These are phyloP conservation scores for Ceratocystis cacaofunesta DNA, from an alignment of 2,329 filamentous ascomycete genomes.

Conservation along the genomic window DNA sequence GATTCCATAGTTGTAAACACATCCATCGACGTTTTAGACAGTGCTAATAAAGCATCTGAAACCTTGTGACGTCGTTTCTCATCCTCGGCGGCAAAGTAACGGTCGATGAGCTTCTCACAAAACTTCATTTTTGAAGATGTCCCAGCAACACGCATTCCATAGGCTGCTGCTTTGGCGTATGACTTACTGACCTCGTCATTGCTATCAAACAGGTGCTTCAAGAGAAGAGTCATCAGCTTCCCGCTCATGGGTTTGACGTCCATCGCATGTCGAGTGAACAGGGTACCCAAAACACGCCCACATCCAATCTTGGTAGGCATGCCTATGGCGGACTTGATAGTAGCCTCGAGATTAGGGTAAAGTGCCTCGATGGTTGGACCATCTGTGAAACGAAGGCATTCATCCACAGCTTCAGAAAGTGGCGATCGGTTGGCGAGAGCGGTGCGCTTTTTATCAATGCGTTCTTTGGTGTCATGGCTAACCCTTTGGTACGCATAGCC, in stretches of 20 bases:
- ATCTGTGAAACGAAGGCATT: conserved; percentile 73
- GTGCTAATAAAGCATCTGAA: conserved; percentile 66
- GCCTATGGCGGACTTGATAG: conserved; percentile 74
- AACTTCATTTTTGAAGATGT: conserved; percentile 37
- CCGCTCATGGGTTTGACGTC: conserved; percentile 63
- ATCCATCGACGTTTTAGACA: conserved; percentile 79
- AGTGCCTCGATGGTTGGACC: conserved; percentile 61
- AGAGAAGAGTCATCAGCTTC: conserved; percentile 59
- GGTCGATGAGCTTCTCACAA: conserved; percentile 39
- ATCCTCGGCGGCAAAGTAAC: conserved; percentile 75
- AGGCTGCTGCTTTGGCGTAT: conserved; percentile 76
- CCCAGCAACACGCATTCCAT: conserved; percentile 51
- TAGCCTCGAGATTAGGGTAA: conserved; percentile 55
- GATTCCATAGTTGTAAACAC: conserved; percentile 66
- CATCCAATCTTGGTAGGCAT: conserved; percentile 91
- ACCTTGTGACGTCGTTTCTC: conserved; percentile 59
- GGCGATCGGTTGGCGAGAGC: conserved; percentile 72
- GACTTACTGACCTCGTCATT: conserved; percentile 88
- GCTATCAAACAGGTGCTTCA: conserved; percentile 71
- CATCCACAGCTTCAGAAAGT: conserved; percentile 81
- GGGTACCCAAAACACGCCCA: conserved; percentile 65
- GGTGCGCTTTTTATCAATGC: conserved; percentile 77
- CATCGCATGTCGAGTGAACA: conserved; percentile 65
- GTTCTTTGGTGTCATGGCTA: conserved; percentile 70
- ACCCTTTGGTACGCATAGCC: conserved; percentile 90